phyloP scores from a whole-genome alignment of 2,329 filamentous ascomycete genomes.

The Biscogniauxia sp. region DNA sequence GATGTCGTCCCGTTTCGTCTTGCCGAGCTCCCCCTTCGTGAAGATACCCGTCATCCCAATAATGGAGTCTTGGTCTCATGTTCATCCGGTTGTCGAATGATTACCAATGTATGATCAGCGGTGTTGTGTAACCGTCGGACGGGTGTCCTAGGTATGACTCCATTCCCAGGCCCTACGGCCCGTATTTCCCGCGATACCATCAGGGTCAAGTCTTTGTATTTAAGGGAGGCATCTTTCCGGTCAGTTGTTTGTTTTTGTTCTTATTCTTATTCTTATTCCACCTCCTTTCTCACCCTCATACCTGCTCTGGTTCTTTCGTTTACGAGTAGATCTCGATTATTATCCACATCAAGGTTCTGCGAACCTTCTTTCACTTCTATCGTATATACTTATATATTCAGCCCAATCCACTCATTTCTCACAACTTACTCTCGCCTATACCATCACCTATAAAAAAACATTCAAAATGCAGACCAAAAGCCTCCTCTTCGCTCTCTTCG shows the following conservation, averaged over 20 bases:
- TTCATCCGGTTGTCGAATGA: slow-evolving; percentile 8
- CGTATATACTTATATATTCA: slow-evolving; percentile 8
- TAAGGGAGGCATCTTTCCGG: not conserved
- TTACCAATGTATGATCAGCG: slow-evolving; percentile 7
- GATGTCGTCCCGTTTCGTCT: not conserved
- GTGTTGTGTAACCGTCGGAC: not conserved
- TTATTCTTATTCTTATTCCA: not conserved
- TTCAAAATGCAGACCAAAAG: slow-evolving; percentile 23
- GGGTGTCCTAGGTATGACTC: not conserved
- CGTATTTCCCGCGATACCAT: not conserved
- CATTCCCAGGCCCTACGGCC: not conserved
- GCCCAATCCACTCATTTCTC: not conserved
- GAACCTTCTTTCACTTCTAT: slow-evolving; percentile 18
- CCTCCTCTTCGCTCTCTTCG: slow-evolving; percentile 19
- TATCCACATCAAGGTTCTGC: slow-evolving; percentile 14
- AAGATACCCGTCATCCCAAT: not conserved
- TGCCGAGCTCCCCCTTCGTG: not conserved
- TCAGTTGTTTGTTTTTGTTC: not conserved
- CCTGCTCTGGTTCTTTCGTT: slow-evolving; percentile 8
- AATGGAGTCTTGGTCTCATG: not conserved
- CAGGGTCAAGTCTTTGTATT: not conserved
- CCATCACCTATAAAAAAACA: not conserved
- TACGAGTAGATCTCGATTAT: slow-evolving; percentile 20
- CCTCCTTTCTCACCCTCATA: not conserved
- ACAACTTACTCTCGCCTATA: not conserved